Evolutionary conservation across 495 filamentous ascomycete species (phyloP).

Genomic region (Sporormia fimetaria): DNA sequence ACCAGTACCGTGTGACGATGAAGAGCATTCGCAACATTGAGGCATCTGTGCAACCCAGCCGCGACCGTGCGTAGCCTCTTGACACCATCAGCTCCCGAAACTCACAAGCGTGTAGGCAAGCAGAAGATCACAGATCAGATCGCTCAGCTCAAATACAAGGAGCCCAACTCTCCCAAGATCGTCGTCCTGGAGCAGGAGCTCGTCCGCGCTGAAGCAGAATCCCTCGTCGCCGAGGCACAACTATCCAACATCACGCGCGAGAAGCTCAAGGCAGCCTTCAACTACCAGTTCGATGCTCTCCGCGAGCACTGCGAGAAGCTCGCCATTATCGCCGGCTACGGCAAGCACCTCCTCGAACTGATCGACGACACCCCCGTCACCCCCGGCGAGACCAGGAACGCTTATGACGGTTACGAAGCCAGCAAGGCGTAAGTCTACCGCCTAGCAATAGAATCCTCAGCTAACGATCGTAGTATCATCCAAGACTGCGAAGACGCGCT

Average conservation of each 20-base stretch:
- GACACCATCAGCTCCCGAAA: slow-evolving; percentile 1
- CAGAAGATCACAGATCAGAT: slow-evolving; percentile 99
- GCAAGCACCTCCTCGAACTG: slow-evolving; percentile 90
- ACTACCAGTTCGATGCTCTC: slow-evolving; percentile 96
- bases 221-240: slow-evolving; percentile 93
- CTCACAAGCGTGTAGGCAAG: slow-evolving; percentile 50
- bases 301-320: slow-evolving; percentile 98
- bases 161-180: slow-evolving; percentile 93
- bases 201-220: slow-evolving; percentile 95
- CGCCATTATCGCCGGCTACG: slow-evolving; percentile 92
- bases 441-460: neutral
- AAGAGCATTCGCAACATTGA: slow-evolving; percentile 99
- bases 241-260: slow-evolving; percentile 98
- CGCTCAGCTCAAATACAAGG: slow-evolving; percentile 98
- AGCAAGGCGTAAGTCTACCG: slow-evolving; percentile 58
- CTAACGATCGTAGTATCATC: slow-evolving; percentile 55
- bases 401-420: slow-evolving; percentile 96
- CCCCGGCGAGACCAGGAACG: slow-evolving; percentile 87
- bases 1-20: slow-evolving; percentile 97
- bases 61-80: slow-evolving; percentile 61
- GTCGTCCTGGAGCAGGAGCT: slow-evolving; percentile 97
- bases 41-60: slow-evolving; percentile 91
- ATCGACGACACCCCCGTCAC: slow-evolving; percentile 96
- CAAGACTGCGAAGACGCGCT: slow-evolving; percentile 97
- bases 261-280: slow-evolving; percentile 96